phyloP scores from a whole-genome alignment of 768 basidiomycete species.

The Suillus variegatus region DNA sequence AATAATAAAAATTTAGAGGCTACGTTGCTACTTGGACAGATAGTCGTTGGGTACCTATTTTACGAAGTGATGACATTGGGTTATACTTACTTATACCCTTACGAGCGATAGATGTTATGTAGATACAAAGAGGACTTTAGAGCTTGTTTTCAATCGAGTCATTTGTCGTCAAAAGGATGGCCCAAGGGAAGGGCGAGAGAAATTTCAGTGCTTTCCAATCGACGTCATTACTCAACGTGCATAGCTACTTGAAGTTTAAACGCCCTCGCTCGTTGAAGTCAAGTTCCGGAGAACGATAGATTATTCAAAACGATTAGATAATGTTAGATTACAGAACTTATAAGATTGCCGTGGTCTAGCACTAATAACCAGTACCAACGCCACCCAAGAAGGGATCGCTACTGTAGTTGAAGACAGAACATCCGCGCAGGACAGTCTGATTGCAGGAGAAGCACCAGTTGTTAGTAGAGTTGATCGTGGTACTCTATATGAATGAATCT shows the following conservation, averaged over 20 bases:
- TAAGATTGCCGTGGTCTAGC: background rate
- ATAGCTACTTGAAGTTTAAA: background rate
- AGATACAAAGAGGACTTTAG: background rate
- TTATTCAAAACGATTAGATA: background rate
- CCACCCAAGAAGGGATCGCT: conserved; percentile 28
- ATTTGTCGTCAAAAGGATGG: background rate
- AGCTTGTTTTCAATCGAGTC: background rate
- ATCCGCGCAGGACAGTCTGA: conserved; percentile 32
- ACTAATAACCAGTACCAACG: background rate
- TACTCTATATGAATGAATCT: conserved; percentile 16
- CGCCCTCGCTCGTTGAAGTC: background rate
- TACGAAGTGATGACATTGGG: background rate
- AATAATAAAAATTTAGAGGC: too few relatives aligned
- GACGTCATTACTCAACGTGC: background rate
- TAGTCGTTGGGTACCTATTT: background rate
- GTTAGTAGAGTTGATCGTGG: conserved; percentile 31
- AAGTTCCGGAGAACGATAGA: background rate
- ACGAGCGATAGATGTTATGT: background rate
- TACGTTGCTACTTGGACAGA: background rate
- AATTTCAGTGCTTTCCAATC: too few relatives aligned
- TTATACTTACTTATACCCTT: background rate
- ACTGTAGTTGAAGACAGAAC: conserved; percentile 32
- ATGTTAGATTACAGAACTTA: background rate
- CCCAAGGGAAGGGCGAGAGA: background rate
- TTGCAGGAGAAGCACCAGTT: conserved; percentile 37